These are phyloP conservation scores for Dactylorhiza incarnata DNA, from an alignment of 106 monocot genomes.

Conservation along the genomic window DNA sequence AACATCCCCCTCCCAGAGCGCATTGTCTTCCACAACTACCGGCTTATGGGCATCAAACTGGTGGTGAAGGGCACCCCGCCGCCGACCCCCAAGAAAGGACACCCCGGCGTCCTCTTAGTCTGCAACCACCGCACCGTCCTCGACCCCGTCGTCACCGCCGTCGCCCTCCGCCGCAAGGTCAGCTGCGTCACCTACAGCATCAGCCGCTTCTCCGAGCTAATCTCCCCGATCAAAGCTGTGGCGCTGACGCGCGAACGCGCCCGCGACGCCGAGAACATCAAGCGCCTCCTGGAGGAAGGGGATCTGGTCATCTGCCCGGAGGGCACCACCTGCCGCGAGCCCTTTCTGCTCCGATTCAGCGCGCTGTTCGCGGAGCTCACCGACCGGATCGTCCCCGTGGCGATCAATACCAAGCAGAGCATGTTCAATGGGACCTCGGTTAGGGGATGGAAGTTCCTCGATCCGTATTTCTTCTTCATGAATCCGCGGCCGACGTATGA, in stretches of 20 bases:
- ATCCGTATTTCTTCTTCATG: constrained; percentile 93
- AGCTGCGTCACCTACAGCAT: constrained; percentile 93
- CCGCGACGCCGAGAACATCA: constrained; percentile 57
- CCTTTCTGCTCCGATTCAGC: constrained; percentile 84
- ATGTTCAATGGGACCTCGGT: constrained; percentile 85
- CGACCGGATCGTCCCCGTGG: constrained; percentile 88
- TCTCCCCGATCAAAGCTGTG: constrained; percentile 83
- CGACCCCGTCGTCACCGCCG: constrained; percentile 73
- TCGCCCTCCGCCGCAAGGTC: constrained; percentile 60
- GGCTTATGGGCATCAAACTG: constrained; percentile 46
- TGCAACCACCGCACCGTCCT: constrained; percentile 95
- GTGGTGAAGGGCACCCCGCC: constrained; percentile 56
- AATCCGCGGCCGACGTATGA: constrained; percentile 87
- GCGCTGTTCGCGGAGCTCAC: constrained; percentile 92
- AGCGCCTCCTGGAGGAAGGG: constrained; percentile 43
- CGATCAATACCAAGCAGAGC: constrained; percentile 73
- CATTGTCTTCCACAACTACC: constrained; percentile 51
- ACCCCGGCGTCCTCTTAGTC: constrained; percentile 66
- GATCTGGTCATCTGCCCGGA: constrained; percentile 88
- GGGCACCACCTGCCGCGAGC: constrained; percentile 89
- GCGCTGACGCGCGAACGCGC: constrained; percentile 54
- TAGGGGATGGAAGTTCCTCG: constrained; percentile 77
- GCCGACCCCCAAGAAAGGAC: constrained; percentile 25
- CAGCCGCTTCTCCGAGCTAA: constrained; percentile 75
- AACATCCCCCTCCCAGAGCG: constrained; percentile 70